These are phyloP conservation scores for Tuctoria greenei DNA, from an alignment of 176 grass and related monocot species.

Conservation along the genomic window DNA sequence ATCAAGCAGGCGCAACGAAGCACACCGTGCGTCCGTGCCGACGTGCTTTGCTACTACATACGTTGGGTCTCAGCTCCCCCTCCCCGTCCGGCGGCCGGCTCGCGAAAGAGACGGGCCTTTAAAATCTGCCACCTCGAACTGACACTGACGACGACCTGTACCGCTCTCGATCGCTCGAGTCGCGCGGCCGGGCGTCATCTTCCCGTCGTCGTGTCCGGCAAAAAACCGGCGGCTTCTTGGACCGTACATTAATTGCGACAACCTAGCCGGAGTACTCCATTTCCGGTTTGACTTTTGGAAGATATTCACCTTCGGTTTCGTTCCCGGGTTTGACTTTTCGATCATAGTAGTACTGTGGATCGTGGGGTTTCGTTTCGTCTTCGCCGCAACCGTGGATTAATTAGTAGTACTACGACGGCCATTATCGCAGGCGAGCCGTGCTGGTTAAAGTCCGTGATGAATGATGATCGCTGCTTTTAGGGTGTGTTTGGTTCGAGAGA, in stretches of 20 bases:
- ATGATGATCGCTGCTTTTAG: too few relatives aligned
- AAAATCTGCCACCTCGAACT: neutral
- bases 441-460: too few relatives aligned
- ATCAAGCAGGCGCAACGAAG: too few relatives aligned
- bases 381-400: too few relatives aligned
- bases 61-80: neutral
- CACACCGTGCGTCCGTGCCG: too few relatives aligned
- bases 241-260: neutral
- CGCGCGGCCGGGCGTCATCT: neutral
- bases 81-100: neutral
- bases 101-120: neutral
- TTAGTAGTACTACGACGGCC: too few relatives aligned
- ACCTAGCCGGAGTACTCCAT: neutral
- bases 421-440: too few relatives aligned
- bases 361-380: too few relatives aligned
- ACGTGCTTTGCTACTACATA: neutral
- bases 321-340: too few relatives aligned
- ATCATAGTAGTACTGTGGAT: too few relatives aligned
- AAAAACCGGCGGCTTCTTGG: neutral
- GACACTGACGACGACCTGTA: neutral
- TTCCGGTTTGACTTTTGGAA: neutral
- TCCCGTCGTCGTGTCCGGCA: neutral
- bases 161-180: neutral
- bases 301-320: too few relatives aligned
- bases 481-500: too few relatives aligned